These are phyloP conservation scores for Sextonia rubra DNA, from an alignment of 164 flowering plant genomes.

Conservation along the genomic window DNA sequence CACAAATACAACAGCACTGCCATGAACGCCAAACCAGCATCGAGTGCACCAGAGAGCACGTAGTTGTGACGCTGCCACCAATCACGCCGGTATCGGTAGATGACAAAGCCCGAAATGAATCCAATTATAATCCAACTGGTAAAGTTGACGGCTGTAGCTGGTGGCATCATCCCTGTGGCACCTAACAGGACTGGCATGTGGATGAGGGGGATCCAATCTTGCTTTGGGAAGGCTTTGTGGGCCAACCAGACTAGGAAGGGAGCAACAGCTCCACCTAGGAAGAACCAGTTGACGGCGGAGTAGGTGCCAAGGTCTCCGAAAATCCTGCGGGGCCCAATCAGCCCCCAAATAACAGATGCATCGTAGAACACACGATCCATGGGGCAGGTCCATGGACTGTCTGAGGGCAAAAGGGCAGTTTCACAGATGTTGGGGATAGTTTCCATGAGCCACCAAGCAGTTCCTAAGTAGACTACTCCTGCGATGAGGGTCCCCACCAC, in stretches of 20 bases:
- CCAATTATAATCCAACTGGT: constrained; percentile 63
- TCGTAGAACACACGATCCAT: constrained; percentile 68
- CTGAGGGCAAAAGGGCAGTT: constrained; percentile 26
- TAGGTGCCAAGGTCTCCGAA: constrained; percentile 70
- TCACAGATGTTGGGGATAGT: constrained; percentile 61
- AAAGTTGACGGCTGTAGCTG: constrained; percentile 79
- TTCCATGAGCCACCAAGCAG: constrained; percentile 91
- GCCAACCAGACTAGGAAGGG: constrained; percentile 68
- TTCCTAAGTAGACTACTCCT: constrained; percentile 48
- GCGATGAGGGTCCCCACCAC: constrained; percentile 75
- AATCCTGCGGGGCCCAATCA: constrained; percentile 75
- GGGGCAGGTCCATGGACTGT: constrained; percentile 85
- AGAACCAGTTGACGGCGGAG: constrained; percentile 66
- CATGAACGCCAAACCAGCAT: constrained; percentile 90
- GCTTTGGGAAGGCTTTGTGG: constrained; percentile 55
- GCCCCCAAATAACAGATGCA: constrained; percentile 88
- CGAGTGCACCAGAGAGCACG: constrained; percentile 74
- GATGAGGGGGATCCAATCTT: constrained; percentile 71
- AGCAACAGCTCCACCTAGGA: constrained; percentile 70
- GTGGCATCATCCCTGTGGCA: constrained; percentile 67
- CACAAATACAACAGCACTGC: constrained; percentile 59
- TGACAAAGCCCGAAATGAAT: constrained; percentile 61
- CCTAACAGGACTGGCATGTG: constrained; percentile 74
- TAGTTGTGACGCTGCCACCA: constrained; percentile 78
- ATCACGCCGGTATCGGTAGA: constrained; percentile 50